phyloP scores from a whole-genome alignment of 2,329 filamentous ascomycete genomes.

The Aspergillus cejpii region DNA sequence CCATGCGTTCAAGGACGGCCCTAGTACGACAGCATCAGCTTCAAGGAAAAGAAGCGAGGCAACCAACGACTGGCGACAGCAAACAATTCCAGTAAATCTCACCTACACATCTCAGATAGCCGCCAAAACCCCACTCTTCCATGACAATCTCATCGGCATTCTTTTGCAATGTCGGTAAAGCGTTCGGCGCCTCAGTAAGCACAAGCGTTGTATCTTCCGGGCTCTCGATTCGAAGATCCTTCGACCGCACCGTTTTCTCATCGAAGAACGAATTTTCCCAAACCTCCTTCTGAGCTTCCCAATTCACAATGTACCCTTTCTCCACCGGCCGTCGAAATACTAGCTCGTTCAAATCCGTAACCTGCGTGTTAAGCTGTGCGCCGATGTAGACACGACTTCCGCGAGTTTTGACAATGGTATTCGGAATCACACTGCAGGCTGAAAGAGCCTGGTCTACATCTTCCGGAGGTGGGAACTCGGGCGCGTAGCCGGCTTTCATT shows the following conservation, averaged over 20 bases:
- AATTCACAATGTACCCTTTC: conserved; percentile 90
- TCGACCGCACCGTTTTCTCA: conserved; percentile 54
- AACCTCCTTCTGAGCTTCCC: conserved; percentile 91
- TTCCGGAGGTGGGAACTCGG: conserved; percentile 34
- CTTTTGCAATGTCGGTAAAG: conserved; percentile 69
- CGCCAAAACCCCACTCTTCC: conserved; percentile 90
- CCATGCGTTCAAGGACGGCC: conserved; percentile 71
- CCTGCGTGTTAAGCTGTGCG: conserved; percentile 63
- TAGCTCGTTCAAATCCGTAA: conserved; percentile 83
- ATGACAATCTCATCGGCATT: conserved; percentile 97
- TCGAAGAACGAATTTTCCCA: conserved; percentile 88
- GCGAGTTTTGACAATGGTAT: conserved; percentile 79
- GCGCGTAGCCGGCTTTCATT: conserved; percentile 77
- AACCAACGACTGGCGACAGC: background rate
- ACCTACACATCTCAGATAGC: conserved; percentile 72
- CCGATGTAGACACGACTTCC: conserved; percentile 73
- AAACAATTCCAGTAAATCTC: conserved; percentile 29
- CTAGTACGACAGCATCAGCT: conserved; percentile 38
- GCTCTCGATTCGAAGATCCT: conserved; percentile 44
- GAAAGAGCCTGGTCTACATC: conserved; percentile 38
- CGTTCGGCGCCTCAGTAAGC: conserved; percentile 79
- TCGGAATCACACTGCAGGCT: conserved; percentile 66
- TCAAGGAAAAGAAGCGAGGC: background rate
- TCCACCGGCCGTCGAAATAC: conserved; percentile 83
- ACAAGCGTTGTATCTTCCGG: conserved; percentile 76